These are phyloP conservation scores for Hypoxylon cercidicola DNA, from an alignment of 495 filamentous ascomycete genomes.

Conservation along the genomic window DNA sequence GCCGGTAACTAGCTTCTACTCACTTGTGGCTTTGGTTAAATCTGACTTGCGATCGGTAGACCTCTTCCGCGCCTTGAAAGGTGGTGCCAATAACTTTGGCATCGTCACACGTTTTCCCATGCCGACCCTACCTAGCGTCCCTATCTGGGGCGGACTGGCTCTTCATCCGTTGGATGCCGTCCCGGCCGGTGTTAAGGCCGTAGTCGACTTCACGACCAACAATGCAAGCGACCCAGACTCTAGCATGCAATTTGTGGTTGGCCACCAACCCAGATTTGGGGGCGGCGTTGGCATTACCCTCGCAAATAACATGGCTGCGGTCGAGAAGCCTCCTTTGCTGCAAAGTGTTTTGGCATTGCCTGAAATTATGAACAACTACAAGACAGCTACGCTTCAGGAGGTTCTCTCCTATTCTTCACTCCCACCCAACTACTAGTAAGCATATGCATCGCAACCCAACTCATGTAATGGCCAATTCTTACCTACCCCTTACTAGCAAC, in stretches of 20 bases:
- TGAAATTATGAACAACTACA: conserved; percentile 20
- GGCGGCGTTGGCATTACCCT: conserved; percentile 14
- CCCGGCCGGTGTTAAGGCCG: conserved; percentile 15
- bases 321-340: conserved; percentile 12
- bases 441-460: background rate
- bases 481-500: background rate
- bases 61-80: conserved; percentile 67
- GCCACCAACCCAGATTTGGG: conserved; percentile 16
- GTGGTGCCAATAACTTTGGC: conserved; percentile 69
- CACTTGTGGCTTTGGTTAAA: background rate
- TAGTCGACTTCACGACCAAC: conserved; percentile 36
- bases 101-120: conserved; percentile 67
- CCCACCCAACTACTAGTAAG: conserved; percentile 16
- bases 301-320: conserved; percentile 7
- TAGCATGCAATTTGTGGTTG: conserved; percentile 4
- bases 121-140: conserved; percentile 55
- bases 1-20: background rate
- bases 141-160: conserved; percentile 55
- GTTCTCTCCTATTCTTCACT: conserved; percentile 16
- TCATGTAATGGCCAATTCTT: background rate
- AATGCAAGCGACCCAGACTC: conserved; percentile 11
- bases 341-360: conserved; percentile 4
- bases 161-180: conserved; percentile 25
- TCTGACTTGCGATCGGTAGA: conserved; percentile 31
- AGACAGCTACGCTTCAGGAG: conserved; percentile 17